A percentile compares a stretch with the other conserved stretches of the same genome.
These are phyloP conservation scores for Papiliotrema laurentii DNA, from an alignment of 1,284 basidiomycete species.

Conservation along the genomic window DNA sequence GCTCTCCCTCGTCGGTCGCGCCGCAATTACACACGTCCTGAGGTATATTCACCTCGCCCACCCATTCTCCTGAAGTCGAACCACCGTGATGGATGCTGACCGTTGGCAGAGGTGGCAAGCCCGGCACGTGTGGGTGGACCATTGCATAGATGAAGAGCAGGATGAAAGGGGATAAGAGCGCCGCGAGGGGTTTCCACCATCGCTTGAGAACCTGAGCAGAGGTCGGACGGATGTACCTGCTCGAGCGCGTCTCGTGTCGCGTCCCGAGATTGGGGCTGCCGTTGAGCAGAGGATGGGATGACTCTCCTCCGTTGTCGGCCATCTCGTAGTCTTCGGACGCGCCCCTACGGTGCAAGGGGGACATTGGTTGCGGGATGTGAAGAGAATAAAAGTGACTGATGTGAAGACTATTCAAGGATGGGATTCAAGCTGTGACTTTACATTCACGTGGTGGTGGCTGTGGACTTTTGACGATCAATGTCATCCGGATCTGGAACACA, in stretches of 20 bases:
- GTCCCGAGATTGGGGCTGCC: neutral
- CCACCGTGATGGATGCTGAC: slow-evolving; percentile 18
- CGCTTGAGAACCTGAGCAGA: neutral
- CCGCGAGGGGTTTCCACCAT: slow-evolving; percentile 23
- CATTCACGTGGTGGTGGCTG: too few species aligned
- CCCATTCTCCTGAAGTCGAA: neutral
- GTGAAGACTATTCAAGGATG: too few species aligned
- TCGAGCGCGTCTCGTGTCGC: neutral
- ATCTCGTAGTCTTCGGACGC: neutral
- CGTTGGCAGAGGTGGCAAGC: slow-evolving; percentile 35
- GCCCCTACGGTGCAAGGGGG: too few species aligned
- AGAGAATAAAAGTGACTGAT: too few species aligned
- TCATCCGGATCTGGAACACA: too few species aligned
- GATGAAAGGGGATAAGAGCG: slow-evolving; percentile 27
- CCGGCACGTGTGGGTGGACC: slow-evolving; percentile 35
- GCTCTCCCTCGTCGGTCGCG: slow-evolving; percentile 22
- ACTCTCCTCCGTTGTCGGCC: neutral
- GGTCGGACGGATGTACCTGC: neutral
- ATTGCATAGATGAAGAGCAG: slow-evolving; percentile 32
- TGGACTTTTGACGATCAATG: too few species aligned
- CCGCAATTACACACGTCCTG: slow-evolving; percentile 29
- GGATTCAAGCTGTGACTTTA: too few species aligned
- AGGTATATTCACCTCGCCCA: slow-evolving; percentile 6
- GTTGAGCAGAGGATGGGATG: neutral
- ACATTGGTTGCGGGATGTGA: too few species aligned